These are phyloP conservation scores for Boletellus ananas DNA, from an alignment of 768 basidiomycete genomes.

Conservation along the genomic window DNA sequence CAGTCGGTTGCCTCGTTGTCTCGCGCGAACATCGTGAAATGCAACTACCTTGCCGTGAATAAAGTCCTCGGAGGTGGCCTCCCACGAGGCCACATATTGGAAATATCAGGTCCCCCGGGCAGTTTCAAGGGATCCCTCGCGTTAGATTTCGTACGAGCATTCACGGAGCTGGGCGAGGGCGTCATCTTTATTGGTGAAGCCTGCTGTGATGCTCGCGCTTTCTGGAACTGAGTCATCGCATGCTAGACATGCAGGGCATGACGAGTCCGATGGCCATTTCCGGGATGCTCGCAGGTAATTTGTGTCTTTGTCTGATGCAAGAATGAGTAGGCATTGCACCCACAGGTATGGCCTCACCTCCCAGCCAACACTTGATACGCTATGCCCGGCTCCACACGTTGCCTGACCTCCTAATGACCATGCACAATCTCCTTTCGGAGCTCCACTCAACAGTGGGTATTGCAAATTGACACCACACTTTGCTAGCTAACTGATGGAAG, in stretches of 20 bases:
- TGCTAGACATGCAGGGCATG: constrained; percentile 49
- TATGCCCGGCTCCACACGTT: constrained; percentile 40
- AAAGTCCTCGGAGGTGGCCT: constrained; percentile 62
- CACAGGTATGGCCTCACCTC: constrained; percentile 43
- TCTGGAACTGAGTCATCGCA: constrained; percentile 4
- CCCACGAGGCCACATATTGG: constrained; percentile 56
- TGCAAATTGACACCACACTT: constrained; percentile 11
- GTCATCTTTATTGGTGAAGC: constrained; percentile 62
- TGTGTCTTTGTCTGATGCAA: constrained; percentile 7
- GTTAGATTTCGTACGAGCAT: constrained; percentile 45
- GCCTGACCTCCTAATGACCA: constrained; percentile 54
- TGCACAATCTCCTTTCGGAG: constrained; percentile 49
- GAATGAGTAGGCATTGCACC: constrained; percentile 3
- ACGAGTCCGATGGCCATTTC: constrained; percentile 36
- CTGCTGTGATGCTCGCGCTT: not conserved
- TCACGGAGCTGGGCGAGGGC: constrained; percentile 46
- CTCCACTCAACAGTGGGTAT: constrained; percentile 47
- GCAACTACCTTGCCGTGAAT: constrained; percentile 48
- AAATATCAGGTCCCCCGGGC: constrained; percentile 76
- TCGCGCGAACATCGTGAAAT: constrained; percentile 13
- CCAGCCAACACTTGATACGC: constrained; percentile 21
- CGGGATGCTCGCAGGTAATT: constrained; percentile 25
- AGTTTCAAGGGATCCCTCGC: constrained; percentile 58
- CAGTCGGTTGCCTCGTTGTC: constrained; percentile 54
- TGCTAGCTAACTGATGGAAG: constrained; percentile 26